A percentile compares a stretch with the other conserved stretches of the same genome.
Evolutionary conservation across 108 stramenopile species (phyloP).

Genomic region (Epipyxis sp.): DNA sequence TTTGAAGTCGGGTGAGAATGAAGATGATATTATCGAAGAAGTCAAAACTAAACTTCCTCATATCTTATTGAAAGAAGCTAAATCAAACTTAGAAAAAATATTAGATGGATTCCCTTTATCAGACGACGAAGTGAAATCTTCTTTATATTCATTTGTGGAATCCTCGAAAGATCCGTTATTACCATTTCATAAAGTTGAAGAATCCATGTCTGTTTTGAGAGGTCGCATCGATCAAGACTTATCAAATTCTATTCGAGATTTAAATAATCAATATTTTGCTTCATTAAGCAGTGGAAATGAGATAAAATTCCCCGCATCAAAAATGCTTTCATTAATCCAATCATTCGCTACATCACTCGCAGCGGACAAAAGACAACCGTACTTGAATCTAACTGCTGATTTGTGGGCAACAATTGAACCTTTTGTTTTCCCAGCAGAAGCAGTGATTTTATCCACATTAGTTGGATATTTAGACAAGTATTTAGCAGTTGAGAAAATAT

Average conservation of each 20-base stretch:
- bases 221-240: slow-evolving; percentile 76
- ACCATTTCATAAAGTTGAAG: slow-evolving; percentile 82
- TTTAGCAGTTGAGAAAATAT: slow-evolving; percentile 45
- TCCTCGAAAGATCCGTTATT: slow-evolving; percentile 73
- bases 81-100: slow-evolving; percentile 66
- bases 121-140: slow-evolving; percentile 50
- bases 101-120: slow-evolving; percentile 77
- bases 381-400: slow-evolving; percentile 62
- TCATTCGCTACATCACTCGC: slow-evolving; percentile 17
- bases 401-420: slow-evolving; percentile 65
- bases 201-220: slow-evolving; percentile 82
- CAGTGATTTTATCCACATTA: neutral
- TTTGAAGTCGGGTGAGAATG: no score
- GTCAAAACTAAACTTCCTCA: slow-evolving; percentile 60
- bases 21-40: neutral
- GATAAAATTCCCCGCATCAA: slow-evolving; percentile 65
- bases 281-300: neutral
- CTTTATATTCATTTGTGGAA: slow-evolving; percentile 62
- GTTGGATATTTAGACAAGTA: slow-evolving; percentile 36
- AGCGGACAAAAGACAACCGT: slow-evolving; percentile 60
- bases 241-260: slow-evolving; percentile 57
- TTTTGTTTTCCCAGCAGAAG: slow-evolving; percentile 64
- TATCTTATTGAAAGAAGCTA: slow-evolving; percentile 67
- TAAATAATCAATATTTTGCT: slow-evolving; percentile 62
- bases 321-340: slow-evolving; percentile 61